A percentile compares a stretch with the other conserved stretches of the same genome.
These are phyloP conservation scores for Acer negundo DNA, from an alignment of 345 rosid species.

Conservation along the genomic window DNA sequence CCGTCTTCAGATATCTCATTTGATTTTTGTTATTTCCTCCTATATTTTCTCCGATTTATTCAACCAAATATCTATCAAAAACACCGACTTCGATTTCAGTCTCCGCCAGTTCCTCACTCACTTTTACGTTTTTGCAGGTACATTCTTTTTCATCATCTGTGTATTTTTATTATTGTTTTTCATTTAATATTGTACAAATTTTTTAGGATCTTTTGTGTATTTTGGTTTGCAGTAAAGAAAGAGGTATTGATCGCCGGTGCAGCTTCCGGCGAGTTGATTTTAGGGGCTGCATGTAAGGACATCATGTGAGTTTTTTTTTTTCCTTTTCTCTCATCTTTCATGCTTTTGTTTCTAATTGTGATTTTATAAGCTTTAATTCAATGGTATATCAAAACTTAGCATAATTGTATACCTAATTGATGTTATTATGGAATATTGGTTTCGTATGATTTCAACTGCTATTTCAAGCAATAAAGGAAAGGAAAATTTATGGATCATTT, in stretches of 20 bases:
- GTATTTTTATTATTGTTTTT: neutral
- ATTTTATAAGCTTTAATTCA: neutral
- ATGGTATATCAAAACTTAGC: neutral
- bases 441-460: no score
- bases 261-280: conserved; percentile 25
- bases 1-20: conserved; percentile 16
- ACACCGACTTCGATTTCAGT: neutral
- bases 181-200: neutral
- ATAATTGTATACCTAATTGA: no score
- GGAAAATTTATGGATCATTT: neutral
- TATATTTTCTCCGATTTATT: neutral
- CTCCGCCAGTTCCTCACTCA: neutral
- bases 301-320: neutral
- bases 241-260: conserved; percentile 28
- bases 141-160: neutral
- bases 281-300: conserved; percentile 16
- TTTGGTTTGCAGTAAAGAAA: conserved; percentile 2
- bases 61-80: neutral
- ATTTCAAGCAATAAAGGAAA: no score
- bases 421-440: neutral
- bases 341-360: neutral
- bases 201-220: neutral
- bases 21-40: neutral
- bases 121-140: neutral
- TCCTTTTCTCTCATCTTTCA: no score